These are phyloP conservation scores for Protoeuglena noctilucae DNA, from an alignment of 139 green algal species.

Conservation along the genomic window DNA sequence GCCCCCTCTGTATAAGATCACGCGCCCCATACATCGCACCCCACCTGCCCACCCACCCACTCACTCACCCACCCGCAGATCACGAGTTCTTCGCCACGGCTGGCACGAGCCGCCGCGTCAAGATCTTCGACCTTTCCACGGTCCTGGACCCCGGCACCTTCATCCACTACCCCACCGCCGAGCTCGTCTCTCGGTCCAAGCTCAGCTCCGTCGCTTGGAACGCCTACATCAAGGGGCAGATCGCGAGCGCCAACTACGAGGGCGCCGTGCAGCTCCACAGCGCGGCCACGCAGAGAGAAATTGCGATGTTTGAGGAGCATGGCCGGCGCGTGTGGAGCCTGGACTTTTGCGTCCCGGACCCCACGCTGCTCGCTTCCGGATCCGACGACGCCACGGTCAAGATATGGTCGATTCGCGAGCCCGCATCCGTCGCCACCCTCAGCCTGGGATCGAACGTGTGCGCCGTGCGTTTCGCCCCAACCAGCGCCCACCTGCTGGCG, in stretches of 20 bases:
- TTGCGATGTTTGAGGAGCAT: slow-evolving; percentile 61
- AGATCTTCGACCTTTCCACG: slow-evolving; percentile 30
- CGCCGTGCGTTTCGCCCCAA: slow-evolving; percentile 60
- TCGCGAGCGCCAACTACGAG: slow-evolving; percentile 65
- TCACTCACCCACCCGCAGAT: no score
- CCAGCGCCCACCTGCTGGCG: slow-evolving; percentile 45
- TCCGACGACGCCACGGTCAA: slow-evolving; percentile 82
- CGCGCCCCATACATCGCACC: no score
- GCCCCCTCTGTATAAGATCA: no score
- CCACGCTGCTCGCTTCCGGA: slow-evolving; percentile 48
- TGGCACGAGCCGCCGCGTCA: slow-evolving; percentile 51
- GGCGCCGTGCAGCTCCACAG: slow-evolving; percentile 54
- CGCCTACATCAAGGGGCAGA: slow-evolving; percentile 47
- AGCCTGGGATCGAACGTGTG: slow-evolving; percentile 71
- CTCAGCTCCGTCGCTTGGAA: slow-evolving; percentile 63
- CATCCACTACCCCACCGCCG: slow-evolving; percentile 46
- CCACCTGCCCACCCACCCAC: no score
- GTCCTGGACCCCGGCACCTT: slow-evolving; percentile 23
- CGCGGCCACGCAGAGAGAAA: slow-evolving; percentile 9
- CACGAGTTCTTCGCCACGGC: slow-evolving; percentile 78
- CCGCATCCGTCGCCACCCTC: slow-evolving; percentile 26
- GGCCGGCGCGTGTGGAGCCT: slow-evolving; percentile 75
- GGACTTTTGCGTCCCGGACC: slow-evolving; percentile 41
- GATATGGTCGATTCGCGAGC: slow-evolving; percentile 44
- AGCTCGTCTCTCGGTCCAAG: slow-evolving; percentile 53